Evolutionary conservation across 805 yeast species (phyloP).

Genomic region (Starmerella etchellsii): DNA sequence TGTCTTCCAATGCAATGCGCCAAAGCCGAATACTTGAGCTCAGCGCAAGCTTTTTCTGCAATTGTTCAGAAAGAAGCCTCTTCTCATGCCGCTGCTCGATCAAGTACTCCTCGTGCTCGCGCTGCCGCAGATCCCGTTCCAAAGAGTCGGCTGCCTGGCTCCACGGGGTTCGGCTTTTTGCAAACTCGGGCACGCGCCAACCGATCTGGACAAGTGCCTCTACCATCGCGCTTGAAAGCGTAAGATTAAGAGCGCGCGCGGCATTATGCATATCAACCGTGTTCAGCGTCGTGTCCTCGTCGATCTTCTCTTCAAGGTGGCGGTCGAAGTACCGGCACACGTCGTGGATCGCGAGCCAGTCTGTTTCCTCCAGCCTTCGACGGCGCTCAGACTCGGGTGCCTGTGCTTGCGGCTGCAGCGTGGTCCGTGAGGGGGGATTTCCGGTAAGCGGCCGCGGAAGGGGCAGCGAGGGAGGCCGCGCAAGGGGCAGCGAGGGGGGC

Average conservation of each 20-base stretch:
- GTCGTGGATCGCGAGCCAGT: slow-evolving; percentile 3
- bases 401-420: no score
- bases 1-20: not conserved
- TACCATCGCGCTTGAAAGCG: not conserved
- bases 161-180: not conserved
- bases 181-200: not conserved
- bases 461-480: no score
- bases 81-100: not conserved
- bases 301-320: not conserved
- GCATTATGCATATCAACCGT: slow-evolving; percentile 1
- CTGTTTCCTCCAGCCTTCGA: not conserved
- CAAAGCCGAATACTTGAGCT: not conserved
- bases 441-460: no score
- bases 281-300: not conserved
- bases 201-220: not conserved
- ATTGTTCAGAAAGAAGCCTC: not conserved
- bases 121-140: not conserved
- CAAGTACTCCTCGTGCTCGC: not conserved
- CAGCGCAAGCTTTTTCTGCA: not conserved
- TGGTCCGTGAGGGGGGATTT: no score
- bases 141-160: not conserved
- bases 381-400: no score
- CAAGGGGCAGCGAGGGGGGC: no score
- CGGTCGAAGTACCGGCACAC: slow-evolving; percentile 2
- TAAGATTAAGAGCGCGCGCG: not conserved